phyloP scores from a whole-genome alignment of 441 rosid species.

The Euphorbia celastroides region DNA sequence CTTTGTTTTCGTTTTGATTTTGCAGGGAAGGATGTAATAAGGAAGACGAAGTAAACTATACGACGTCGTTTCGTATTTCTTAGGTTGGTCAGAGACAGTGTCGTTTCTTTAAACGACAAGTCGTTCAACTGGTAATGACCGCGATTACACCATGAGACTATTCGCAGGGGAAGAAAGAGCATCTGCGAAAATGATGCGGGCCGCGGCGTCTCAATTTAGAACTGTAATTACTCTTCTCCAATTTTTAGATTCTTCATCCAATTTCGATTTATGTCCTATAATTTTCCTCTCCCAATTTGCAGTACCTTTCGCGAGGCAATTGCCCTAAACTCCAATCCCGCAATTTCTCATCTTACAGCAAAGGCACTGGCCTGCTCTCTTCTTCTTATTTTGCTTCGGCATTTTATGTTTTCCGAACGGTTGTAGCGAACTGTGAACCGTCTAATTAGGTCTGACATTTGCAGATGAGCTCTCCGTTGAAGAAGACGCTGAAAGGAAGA shows the following conservation, averaged over 20 bases:
- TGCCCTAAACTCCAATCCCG: slow-evolving; percentile 34
- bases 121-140: no score
- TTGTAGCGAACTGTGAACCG: no score
- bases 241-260: not conserved
- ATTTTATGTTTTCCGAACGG: no score
- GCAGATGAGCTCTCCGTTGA: slow-evolving; percentile 63
- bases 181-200: slow-evolving; percentile 26
- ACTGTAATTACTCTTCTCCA: slow-evolving; percentile 20
- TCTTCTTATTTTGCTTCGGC: slow-evolving; percentile 6
- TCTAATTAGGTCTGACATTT: not conserved
- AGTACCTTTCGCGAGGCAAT: slow-evolving; percentile 42
- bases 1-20: not conserved
- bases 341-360: slow-evolving; percentile 28
- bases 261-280: not conserved
- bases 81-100: no score
- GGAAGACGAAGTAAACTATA: not conserved
- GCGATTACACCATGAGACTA: no score
- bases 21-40: no score
- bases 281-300: slow-evolving; percentile 3
- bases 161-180: no score
- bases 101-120: no score
- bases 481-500: slow-evolving; percentile 83
- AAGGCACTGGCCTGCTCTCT: slow-evolving; percentile 28
- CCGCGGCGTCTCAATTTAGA: slow-evolving; percentile 30
- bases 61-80: not conserved